These are phyloP conservation scores for Suhomyces guaymorum DNA, from an alignment of 1,139 yeast genomes.

Conservation along the genomic window DNA sequence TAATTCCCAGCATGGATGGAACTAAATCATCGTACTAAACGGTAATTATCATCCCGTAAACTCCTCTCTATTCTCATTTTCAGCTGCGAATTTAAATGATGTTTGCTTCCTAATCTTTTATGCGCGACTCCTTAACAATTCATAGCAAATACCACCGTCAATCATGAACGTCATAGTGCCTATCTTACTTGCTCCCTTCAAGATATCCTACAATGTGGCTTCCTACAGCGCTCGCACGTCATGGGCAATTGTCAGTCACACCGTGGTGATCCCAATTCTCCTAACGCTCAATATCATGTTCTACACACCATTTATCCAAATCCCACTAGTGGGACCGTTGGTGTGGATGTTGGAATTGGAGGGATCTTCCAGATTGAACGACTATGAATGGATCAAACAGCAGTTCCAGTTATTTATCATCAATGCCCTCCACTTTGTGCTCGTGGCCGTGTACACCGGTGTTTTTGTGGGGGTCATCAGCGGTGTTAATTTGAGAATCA, in stretches of 20 bases:
- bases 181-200: conserved; percentile 3
- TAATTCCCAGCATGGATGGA: too few species aligned
- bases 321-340: conserved; percentile 16
- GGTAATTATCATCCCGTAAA: too few species aligned
- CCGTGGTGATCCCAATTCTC: conserved; percentile 14
- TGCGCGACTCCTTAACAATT: too few species aligned
- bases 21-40: too few species aligned
- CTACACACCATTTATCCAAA: conserved; percentile 16
- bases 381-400: conserved; percentile 15
- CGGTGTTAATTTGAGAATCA: conserved; percentile 13
- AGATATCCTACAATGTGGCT: background rate
- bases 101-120: too few species aligned
- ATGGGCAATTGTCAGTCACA: conserved; percentile 7
- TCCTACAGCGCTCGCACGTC: background rate
- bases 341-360: conserved; percentile 16
- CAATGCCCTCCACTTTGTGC: conserved; percentile 13
- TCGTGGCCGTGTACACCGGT: conserved; percentile 17
- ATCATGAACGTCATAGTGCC: too few species aligned
- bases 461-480: conserved; percentile 15
- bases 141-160: background rate
- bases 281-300: conserved; percentile 15
- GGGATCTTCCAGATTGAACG: conserved; percentile 6
- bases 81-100: too few species aligned
- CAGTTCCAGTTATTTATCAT: conserved; percentile 15
- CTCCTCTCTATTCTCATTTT: too few species aligned